Percentiles rank a stretch among this genome's conserved stretches.
These are phyloP conservation scores for Funneliformis mosseae DNA, from an alignment of 192 early-diverging fungal species.

Conservation along the genomic window DNA sequence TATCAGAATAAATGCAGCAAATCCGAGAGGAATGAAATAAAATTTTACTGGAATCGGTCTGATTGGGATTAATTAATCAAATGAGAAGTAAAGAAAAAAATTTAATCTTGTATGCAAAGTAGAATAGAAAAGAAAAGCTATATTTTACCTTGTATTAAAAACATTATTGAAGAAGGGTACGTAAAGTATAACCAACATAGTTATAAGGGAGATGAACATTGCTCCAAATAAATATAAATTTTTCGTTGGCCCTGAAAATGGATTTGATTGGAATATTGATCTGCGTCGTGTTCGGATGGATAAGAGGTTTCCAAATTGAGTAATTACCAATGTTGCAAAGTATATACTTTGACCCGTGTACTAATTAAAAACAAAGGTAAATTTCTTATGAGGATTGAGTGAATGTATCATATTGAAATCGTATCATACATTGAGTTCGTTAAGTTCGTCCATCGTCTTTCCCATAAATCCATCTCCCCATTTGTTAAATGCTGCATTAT, in stretches of 20 bases:
- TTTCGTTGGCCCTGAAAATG: conserved; percentile 56
- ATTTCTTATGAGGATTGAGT: too few species aligned
- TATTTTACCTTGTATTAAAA: conserved; percentile 46
- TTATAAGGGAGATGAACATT: conserved; percentile 51
- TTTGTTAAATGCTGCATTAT: conserved; percentile 40
- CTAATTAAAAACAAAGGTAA: background rate
- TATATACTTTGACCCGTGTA: conserved; percentile 63
- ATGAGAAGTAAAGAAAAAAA: background rate
- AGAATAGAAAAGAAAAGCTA: background rate
- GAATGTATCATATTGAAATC: background rate
- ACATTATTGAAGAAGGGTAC: conserved; percentile 58
- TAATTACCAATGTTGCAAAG: conserved; percentile 62
- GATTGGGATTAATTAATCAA: background rate
- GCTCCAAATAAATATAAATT: conserved; percentile 61
- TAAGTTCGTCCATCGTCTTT: conserved; percentile 37
- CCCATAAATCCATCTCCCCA: conserved; percentile 38
- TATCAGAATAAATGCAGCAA: conserved; percentile 56
- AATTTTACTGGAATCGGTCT: conserved; percentile 59
- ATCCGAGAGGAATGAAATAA: conserved; percentile 67
- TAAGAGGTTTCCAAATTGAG: conserved; percentile 64
- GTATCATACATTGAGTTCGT: conserved; percentile 35
- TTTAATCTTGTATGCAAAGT: background rate
- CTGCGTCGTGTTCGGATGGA: conserved; percentile 56
- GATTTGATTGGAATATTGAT: conserved; percentile 64
- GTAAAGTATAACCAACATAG: conserved; percentile 55